Conservation (phyloP, 73 alveolate genomes). For the Symbiodinium natans region DNA sequence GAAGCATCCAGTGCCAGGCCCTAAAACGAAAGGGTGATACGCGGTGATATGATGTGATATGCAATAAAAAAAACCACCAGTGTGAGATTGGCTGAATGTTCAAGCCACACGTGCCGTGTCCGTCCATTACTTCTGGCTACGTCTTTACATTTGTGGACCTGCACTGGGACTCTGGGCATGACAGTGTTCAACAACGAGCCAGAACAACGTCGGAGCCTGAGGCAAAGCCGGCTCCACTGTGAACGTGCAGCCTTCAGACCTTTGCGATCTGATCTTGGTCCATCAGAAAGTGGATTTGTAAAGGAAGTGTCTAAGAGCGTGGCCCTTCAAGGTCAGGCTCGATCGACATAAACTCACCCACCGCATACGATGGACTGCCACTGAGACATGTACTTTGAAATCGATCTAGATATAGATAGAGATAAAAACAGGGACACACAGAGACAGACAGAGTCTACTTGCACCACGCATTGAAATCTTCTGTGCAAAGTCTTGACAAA, state of each 20-base stretch:
- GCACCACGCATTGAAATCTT: too few relatives aligned
- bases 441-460: background rate
- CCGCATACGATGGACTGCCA: conserved; percentile 56
- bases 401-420: too few relatives aligned
- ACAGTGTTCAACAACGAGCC: too few relatives aligned
- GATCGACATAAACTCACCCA: conserved; percentile 56
- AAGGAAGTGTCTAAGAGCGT: background rate
- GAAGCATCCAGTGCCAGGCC: conserved; percentile 3
- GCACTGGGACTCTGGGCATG: too few relatives aligned
- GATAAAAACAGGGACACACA: background rate
- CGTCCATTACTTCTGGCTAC: too few relatives aligned
- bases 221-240: conserved; percentile 70
- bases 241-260: conserved; percentile 44
- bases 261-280: background rate
- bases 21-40: background rate
- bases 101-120: too few relatives aligned
- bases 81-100: too few relatives aligned
- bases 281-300: too few relatives aligned
- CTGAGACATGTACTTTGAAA: background rate
- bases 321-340: conserved; percentile 70
- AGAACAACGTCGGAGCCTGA: conserved; percentile 28
- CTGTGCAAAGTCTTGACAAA: background rate
- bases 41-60: too few relatives aligned
- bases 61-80: too few relatives aligned
- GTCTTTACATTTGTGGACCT: too few relatives aligned